Evolutionary conservation across 2,329 filamentous ascomycete genomes (phyloP), one percentile per base, ranked within the genome.

Genomic region (Metarhizium album): DNA sequence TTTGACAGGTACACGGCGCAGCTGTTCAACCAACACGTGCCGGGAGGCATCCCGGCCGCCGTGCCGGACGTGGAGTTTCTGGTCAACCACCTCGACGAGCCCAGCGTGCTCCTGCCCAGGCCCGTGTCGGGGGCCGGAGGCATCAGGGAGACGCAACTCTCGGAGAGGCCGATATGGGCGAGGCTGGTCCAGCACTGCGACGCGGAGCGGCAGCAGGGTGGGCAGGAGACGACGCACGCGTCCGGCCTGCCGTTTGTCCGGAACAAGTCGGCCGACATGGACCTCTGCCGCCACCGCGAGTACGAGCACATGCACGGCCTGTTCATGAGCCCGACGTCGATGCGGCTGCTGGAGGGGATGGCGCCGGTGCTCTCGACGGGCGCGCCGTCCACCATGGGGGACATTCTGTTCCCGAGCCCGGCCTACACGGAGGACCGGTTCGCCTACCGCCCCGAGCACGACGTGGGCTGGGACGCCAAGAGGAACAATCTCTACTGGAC

Each of bases 401-500:
- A 80, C 42, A 70, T 82, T 0, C 52, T 80, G 3, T 71, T 72
- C 23, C 79, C 78, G 0, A 74, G 72, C 43, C 69, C 76, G 0
- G 70, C 71, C 1, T 80, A 80, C 53, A n/a, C n/a, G n/a, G n/a
- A n/a, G n/a, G n/a, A n/a, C n/a, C n/a, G n/a, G n/a, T n/a, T n/a
- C n/a, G 57, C 69, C n/a, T 64, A 2, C 63, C 69, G 42, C 70
- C 74, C 29, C 53, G 57, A 4, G 80, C 79, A 55, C 59, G 70
- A 2, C 57, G 62, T 0, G 29, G 52, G 0, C 45, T 64, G 2
- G 78, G 80, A 52, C 38, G 70, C 0, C 5, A 83, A 82, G 56
- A 55, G 55, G 1, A 71, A 74, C 35, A 71, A 70, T 2, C 57
- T 81, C 0, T 82, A 81, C 59, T 82, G 79, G 79, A 70, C 73